Evolutionary conservation across 2,329 filamentous ascomycete species (phyloP).

Genomic region (Phoma sp.): DNA sequence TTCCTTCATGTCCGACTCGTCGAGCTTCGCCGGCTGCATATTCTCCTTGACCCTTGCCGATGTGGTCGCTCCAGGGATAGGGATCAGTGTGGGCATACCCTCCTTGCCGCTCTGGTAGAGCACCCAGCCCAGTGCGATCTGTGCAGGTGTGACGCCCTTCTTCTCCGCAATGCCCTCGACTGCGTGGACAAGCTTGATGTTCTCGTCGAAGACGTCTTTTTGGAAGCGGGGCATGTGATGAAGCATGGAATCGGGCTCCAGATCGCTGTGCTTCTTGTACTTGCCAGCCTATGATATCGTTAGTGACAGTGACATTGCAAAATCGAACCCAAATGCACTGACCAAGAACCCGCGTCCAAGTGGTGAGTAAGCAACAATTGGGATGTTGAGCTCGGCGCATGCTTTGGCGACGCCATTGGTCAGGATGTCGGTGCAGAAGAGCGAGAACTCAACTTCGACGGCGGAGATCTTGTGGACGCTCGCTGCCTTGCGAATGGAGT

Average conservation of each 20-base stretch:
- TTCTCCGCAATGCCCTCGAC: constrained; percentile 64
- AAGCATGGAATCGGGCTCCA: constrained; percentile 63
- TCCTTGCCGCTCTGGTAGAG: constrained; percentile 56
- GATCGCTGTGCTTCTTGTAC: constrained; percentile 60
- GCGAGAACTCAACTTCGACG: constrained; percentile 66
- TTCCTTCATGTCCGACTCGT: constrained; percentile 57
- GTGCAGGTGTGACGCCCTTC: constrained; percentile 65
- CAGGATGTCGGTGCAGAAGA: constrained; percentile 63
- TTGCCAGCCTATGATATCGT: constrained; percentile 44
- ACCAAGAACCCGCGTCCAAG: constrained; percentile 65
- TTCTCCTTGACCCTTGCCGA: constrained; percentile 67
- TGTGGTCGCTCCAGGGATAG: constrained; percentile 69
- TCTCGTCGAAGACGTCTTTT: constrained; percentile 67
- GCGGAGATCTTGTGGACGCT: constrained; percentile 62
- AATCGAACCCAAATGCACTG: constrained; percentile 19
- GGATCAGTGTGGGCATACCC: constrained; percentile 65
- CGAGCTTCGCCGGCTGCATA: constrained; percentile 59
- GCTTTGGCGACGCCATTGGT: constrained; percentile 63
- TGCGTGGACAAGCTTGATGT: constrained; percentile 66
- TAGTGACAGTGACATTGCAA: constrained; percentile 13
- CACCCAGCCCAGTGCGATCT: constrained; percentile 72
- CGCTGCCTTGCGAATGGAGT: constrained; percentile 55
- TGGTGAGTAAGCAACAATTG: constrained; percentile 73
- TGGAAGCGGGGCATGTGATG: constrained; percentile 64
- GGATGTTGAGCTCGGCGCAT: constrained; percentile 69